Percentiles rank a stretch among this genome's conserved stretches.
Evolutionary conservation across 768 basidiomycete genomes (phyloP).

Genomic region (Punctularia strigosozonata): DNA sequence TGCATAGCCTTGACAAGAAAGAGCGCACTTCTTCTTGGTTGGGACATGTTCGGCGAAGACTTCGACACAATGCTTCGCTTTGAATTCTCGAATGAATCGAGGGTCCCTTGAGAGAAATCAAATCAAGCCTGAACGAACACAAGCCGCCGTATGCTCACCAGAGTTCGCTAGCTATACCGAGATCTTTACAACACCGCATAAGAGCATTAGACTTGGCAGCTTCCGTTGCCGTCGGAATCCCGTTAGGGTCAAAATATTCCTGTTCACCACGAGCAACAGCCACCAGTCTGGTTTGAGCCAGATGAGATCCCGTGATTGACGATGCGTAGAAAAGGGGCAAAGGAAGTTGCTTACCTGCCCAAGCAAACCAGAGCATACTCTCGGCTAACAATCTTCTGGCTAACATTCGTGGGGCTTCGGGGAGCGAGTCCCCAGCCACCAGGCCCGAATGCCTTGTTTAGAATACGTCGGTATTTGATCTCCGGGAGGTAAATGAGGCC

Average conservation of each 20-base stretch:
- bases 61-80: constrained; percentile 70
- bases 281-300: constrained; percentile 47
- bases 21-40: constrained; percentile 82
- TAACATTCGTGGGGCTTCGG: constrained; percentile 82
- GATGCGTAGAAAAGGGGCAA: not conserved
- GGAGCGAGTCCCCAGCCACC: constrained; percentile 97
- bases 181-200: constrained; percentile 95
- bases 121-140: not conserved
- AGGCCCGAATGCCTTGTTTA: constrained; percentile 92
- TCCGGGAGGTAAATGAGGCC: constrained; percentile 93
- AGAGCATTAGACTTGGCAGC: constrained; percentile 94
- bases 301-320: not conserved
- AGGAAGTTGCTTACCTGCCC: constrained; percentile 52
- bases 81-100: constrained; percentile 90
- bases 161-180: constrained; percentile 92
- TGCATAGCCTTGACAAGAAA: not conserved
- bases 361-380: constrained; percentile 93
- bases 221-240: constrained; percentile 89
- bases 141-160: constrained; percentile 48
- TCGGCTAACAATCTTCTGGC: constrained; percentile 76
- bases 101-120: constrained; percentile 62
- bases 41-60: constrained; percentile 75
- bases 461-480: constrained; percentile 87
- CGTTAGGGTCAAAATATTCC: constrained; percentile 87
- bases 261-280: constrained; percentile 91